Evolutionary conservation across 192 early-diverging fungal genomes (phyloP), one percentile per base, ranked within the genome.

Genomic region (Coemansia javaensis): DNA sequence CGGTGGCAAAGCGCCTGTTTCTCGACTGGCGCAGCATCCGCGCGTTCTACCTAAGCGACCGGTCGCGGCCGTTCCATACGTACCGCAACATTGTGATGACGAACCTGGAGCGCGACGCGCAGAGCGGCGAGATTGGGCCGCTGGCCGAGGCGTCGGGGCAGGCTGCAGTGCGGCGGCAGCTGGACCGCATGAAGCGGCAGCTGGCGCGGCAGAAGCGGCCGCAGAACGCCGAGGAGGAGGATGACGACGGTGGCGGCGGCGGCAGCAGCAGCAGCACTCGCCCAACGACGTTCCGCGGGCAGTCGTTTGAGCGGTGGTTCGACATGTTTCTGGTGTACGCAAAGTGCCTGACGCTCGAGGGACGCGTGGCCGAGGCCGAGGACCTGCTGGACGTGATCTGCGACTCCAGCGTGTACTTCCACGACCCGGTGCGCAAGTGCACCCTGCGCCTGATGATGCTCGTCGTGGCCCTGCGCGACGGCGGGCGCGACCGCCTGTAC

Each of bases 311-410:
- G 16, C 44, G 49, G 16, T 78, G 77, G 77, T 22, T 52, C 8
- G 49, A 62, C 25, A 63, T 78, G 56, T 75, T 78, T 20, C 53
- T 75, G n/a, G 23, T 49, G 36, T 75, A 70, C 37, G 57, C 36
- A 7, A 53, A 65, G 24, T 66, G 63, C 17, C 53, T 78, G 55
- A 33, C 52, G 3, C 37, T 70, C 2, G 45, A 46, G 32, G 37
- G 36, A 11, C 50, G 50, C 10, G 7, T 44, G 2, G 37, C 30
- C 16, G 59, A 48, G 17, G 70, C 77, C 5, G 14, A 59, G 10
- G 36, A 49, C 7, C 32, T 75, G 40, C 57, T 78, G 0, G 66
- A 75, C 15, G 43, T 18, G 2, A 50, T 75, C 21, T 50, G 40
- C 32, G 46, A 59, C 28, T 63, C 66, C 34, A 78, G 59, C 45